Conservation (phyloP, 345 rosid genomes). For the sweet orange (Citrus sinensis) region DVS_A1.0 CM039168.1:2749001-2749500, state of each 20-base stretch:
- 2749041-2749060: slow-evolving; percentile 62
- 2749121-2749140: background rate
- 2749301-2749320: slow-evolving; percentile 69
- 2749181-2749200: background rate
- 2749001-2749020: slow-evolving; percentile 64
- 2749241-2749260: slow-evolving; percentile 39
- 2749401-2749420: slow-evolving; percentile 66
- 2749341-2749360: slow-evolving; percentile 52
- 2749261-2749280: slow-evolving; percentile 65
- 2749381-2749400: slow-evolving; percentile 52
- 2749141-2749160: background rate
- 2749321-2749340: slow-evolving; percentile 85
- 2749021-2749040: slow-evolving; percentile 77
- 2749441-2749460: slow-evolving; percentile 92
- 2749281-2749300: slow-evolving; percentile 61
- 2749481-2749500: background rate
- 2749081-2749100: slow-evolving; percentile 63
- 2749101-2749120: slow-evolving; percentile 76
- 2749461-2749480: slow-evolving; percentile 23
- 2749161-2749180: background rate
- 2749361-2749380: slow-evolving; percentile 84
- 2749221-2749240: slow-evolving; percentile 57
- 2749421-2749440: slow-evolving; percentile 78
- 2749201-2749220: too few relatives aligned
- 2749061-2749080: slow-evolving; percentile 65